Percentiles rank a stretch among this genome's conserved stretches.
Evolutionary conservation across 257 asterid genomes (phyloP).

Genomic region (Capsicum baccatum): DNA sequence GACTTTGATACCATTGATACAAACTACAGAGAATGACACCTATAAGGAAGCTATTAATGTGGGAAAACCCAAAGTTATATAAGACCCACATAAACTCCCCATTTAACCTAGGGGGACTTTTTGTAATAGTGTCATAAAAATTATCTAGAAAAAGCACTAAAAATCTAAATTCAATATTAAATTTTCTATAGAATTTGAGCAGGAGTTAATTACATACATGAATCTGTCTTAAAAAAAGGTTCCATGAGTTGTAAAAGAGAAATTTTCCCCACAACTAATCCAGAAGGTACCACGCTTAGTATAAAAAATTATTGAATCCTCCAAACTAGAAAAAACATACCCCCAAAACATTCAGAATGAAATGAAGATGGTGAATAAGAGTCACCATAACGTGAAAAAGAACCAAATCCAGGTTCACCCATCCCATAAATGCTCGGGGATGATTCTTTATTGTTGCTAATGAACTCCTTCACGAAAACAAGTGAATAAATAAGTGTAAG

Average conservation of each 20-base stretch:
- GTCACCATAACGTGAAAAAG: constrained; percentile 30
- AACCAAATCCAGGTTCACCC: constrained; percentile 21
- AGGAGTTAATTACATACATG: constrained; percentile 22
- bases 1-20: too few relatives aligned
- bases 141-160: not conserved
- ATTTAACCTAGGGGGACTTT: too few relatives aligned
- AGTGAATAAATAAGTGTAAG: not conserved
- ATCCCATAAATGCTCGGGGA: constrained; percentile 28
- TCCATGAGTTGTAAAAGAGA: not conserved
- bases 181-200: not conserved
- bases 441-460: constrained; percentile 28
- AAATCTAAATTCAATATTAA: not conserved
- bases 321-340: constrained; percentile 33
- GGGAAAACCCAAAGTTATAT: too few relatives aligned
- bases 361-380: constrained; percentile 30
- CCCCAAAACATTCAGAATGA: constrained; percentile 26
- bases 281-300: not conserved
- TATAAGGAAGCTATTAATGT: too few relatives aligned
- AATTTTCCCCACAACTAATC: not conserved
- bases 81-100: too few relatives aligned
- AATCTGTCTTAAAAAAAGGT: not conserved
- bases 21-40: too few relatives aligned
- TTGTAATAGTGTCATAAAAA: too few relatives aligned
- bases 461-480: constrained; percentile 31
- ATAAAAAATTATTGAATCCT: constrained; percentile 32